phyloP scores from a whole-genome alignment of 2,329 filamentous ascomycete genomes.

The Fusarium fracticaudum region DNA sequence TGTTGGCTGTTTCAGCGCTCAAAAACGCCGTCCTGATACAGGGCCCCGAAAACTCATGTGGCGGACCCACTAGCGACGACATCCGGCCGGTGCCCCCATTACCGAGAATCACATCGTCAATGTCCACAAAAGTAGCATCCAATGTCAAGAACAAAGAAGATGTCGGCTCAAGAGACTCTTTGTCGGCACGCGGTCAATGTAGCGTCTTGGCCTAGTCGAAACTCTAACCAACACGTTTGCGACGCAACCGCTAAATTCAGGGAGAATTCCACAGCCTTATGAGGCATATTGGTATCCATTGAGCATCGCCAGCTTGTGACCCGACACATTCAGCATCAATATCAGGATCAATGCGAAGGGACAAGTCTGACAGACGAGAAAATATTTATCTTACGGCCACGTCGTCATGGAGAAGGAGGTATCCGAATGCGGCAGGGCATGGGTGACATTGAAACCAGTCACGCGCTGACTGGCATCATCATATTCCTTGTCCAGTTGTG shows the following conservation, averaged over 20 bases:
- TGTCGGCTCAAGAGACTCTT: not conserved
- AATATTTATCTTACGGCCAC: constrained; percentile 23
- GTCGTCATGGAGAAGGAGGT: constrained; percentile 33
- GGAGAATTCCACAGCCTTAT: constrained; percentile 20
- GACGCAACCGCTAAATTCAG: not conserved
- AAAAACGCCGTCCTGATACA: constrained; percentile 36
- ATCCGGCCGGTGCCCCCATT: constrained; percentile 46
- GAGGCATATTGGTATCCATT: constrained; percentile 18
- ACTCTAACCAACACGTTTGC: not conserved
- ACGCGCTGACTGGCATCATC: constrained; percentile 40
- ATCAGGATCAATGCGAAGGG: not conserved
- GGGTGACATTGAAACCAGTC: constrained; percentile 39
- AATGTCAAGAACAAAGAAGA: not conserved
- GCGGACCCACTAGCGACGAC: constrained; percentile 48
- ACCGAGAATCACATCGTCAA: constrained; percentile 32
- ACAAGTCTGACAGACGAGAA: not conserved
- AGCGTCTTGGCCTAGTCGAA: not conserved
- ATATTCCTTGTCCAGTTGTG: constrained; percentile 29
- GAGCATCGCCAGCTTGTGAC: not conserved
- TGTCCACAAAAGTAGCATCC: constrained; percentile 20
- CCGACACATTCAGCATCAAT: not conserved
- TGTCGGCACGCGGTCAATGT: not conserved
- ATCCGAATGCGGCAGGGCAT: constrained; percentile 32
- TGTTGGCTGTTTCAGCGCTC: constrained; percentile 27
- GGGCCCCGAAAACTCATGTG: constrained; percentile 39